These are phyloP conservation scores for Solanum corneliomulleri DNA, from an alignment of 257 asterid species.

Conservation along the genomic window DNA sequence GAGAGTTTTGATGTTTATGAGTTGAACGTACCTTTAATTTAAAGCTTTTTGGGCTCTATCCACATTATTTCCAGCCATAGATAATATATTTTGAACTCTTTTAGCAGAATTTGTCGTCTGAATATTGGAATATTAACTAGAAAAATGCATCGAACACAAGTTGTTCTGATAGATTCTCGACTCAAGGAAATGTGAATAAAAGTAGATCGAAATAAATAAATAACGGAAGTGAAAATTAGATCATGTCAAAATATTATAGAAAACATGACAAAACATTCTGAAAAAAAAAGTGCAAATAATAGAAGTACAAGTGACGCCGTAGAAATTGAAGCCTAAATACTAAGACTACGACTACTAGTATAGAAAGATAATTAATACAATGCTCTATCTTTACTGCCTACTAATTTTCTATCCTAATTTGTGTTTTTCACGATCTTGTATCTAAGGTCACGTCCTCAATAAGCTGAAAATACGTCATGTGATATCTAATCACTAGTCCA, in stretches of 20 bases:
- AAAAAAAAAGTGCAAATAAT: not conserved
- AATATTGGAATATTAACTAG: not conserved
- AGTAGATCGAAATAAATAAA: not conserved
- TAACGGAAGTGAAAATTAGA: not conserved
- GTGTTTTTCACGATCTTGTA: not conserved
- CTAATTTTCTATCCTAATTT: not conserved
- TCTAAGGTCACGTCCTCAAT: not conserved
- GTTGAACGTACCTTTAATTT: not conserved
- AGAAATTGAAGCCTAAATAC: not conserved
- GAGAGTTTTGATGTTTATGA: not conserved
- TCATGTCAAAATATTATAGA: not conserved
- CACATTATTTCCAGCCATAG: not conserved
- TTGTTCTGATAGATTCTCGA: not conserved
- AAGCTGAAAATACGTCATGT: accelerated
- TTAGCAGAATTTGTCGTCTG: not conserved
- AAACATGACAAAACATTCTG: not conserved
- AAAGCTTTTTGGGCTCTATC: not conserved
- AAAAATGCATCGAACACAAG: not conserved
- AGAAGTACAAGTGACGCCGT: not conserved
- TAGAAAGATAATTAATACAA: not conserved
- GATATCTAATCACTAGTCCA: not conserved
- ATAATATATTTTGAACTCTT: not conserved
- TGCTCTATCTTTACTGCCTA: not conserved
- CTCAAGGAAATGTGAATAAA: not conserved
- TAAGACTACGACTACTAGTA: not conserved